Conservation (phyloP, 208 protist genomes). For the Trypanosoma brucei region DNA sequence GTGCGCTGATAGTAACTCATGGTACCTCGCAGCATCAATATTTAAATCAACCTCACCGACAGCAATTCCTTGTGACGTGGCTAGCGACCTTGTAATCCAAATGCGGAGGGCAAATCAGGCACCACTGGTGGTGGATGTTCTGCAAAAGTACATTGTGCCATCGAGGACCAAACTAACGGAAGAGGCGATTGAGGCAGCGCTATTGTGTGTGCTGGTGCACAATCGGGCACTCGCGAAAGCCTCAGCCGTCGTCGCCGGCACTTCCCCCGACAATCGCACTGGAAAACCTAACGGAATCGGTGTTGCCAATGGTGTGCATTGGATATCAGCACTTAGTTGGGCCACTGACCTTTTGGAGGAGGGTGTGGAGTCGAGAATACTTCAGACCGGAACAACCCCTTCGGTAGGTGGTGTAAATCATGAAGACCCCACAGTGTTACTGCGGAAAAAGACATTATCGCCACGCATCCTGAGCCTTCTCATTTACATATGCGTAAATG, state of each 20-base stretch:
- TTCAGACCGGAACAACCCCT: slow-evolving; percentile 50
- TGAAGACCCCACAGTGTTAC: neutral
- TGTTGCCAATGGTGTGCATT: slow-evolving; percentile 39
- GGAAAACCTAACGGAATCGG: neutral
- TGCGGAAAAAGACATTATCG: slow-evolving; percentile 31
- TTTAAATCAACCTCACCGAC: slow-evolving; percentile 34
- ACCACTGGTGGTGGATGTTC: slow-evolving; percentile 47
- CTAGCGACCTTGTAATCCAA: slow-evolving; percentile 51
- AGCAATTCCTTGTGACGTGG: slow-evolving; percentile 45
- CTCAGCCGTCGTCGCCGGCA: neutral
- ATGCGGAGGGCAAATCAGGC: slow-evolving; percentile 52
- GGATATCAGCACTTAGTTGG: slow-evolving; percentile 76
- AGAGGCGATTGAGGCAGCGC: slow-evolving; percentile 47
- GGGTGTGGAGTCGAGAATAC: slow-evolving; percentile 38
- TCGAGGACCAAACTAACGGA: slow-evolving; percentile 32
- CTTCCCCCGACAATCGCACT: neutral
- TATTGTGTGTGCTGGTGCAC: slow-evolving; percentile 63
- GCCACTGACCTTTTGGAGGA: slow-evolving; percentile 46
- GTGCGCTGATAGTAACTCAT: slow-evolving; percentile 36
- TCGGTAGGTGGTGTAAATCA: slow-evolving; percentile 38
- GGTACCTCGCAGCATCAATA: slow-evolving; percentile 34
- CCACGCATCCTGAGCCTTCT: slow-evolving; percentile 56
- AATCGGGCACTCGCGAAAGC: slow-evolving; percentile 28
- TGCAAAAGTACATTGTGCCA: slow-evolving; percentile 70
- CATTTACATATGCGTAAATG: slow-evolving; percentile 75